phyloP scores from a whole-genome alignment of 2,329 filamentous ascomycete genomes.

The Mycogone perniciosa region DNA sequence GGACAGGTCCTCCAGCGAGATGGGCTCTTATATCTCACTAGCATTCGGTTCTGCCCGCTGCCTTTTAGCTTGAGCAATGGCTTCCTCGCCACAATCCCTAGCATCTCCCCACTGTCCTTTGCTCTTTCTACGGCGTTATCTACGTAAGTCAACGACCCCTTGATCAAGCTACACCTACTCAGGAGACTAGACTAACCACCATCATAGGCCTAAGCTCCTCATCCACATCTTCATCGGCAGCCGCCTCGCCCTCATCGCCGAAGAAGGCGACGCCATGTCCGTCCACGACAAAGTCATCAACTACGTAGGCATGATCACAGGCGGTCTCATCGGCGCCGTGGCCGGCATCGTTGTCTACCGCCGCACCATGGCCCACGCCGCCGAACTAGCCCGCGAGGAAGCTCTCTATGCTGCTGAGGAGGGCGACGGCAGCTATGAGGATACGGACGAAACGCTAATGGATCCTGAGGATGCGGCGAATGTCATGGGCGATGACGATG shows the following conservation, averaged over 20 bases:
- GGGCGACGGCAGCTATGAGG: slow-evolving; percentile 35
- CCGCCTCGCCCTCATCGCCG: slow-evolving; percentile 74
- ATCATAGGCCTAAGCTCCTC: slow-evolving; percentile 68
- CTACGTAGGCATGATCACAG: slow-evolving; percentile 72
- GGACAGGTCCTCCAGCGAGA: slow-evolving; percentile 84
- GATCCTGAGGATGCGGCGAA: slow-evolving; percentile 47
- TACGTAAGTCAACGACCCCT: slow-evolving; percentile 34
- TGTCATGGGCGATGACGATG: slow-evolving; percentile 53
- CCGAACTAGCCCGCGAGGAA: slow-evolving; percentile 48
- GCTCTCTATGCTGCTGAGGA: slow-evolving; percentile 24
- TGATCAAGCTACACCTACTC: neutral
- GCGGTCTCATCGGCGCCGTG: slow-evolving; percentile 61
- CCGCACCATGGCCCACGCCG: slow-evolving; percentile 57
- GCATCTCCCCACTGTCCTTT: slow-evolving; percentile 70
- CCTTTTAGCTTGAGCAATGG: slow-evolving; percentile 93
- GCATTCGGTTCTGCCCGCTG: slow-evolving; percentile 86
- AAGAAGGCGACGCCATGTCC: slow-evolving; percentile 78
- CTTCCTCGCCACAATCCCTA: slow-evolving; percentile 89
- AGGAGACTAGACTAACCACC: neutral
- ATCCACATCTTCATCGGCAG: slow-evolving; percentile 90
- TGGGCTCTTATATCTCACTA: slow-evolving; percentile 79
- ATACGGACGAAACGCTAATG: slow-evolving; percentile 37
- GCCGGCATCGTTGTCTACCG: slow-evolving; percentile 85
- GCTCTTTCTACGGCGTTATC: slow-evolving; percentile 75
- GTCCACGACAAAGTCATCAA: slow-evolving; percentile 71